These are phyloP conservation scores for Ziziphus jujuba DNA, from an alignment of 306 rosid genomes.

Conservation along the genomic window DNA sequence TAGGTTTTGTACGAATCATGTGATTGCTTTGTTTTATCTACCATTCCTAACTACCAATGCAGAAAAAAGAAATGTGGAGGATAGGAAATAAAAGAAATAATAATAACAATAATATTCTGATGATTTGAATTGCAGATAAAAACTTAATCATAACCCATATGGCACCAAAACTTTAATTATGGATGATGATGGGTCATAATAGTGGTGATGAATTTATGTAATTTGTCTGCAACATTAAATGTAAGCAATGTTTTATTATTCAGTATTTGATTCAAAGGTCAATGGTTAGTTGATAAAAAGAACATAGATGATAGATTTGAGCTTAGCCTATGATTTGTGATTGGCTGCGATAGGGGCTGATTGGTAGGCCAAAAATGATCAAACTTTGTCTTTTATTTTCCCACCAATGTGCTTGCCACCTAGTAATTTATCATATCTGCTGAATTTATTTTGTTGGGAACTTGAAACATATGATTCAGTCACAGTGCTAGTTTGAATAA, in stretches of 20 bases:
- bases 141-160: slow-evolving; percentile 70
- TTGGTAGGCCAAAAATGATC: slow-evolving; percentile 3
- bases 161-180: slow-evolving; percentile 79
- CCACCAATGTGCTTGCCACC: slow-evolving; percentile 8
- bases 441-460: background rate
- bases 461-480: too few relatives aligned
- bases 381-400: background rate
- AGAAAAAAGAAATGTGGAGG: background rate
- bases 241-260: slow-evolving; percentile 15
- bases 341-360: slow-evolving; percentile 10
- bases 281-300: slow-evolving; percentile 21
- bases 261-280: slow-evolving; percentile 19
- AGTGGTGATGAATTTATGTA: slow-evolving; percentile 5
- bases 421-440: background rate
- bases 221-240: slow-evolving; percentile 13
- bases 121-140: slow-evolving; percentile 60
- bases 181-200: slow-evolving; percentile 33
- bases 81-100: background rate
- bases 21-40: slow-evolving; percentile 70
- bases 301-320: slow-evolving; percentile 3
- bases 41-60: slow-evolving; percentile 80
- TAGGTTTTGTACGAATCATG: slow-evolving; percentile 45
- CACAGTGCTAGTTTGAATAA: too few relatives aligned
- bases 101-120: slow-evolving; percentile 10
- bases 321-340: slow-evolving; percentile 4